Conservation (phyloP, 768 basidiomycete species). For the Leucogyrophana mollusca region DNA sequence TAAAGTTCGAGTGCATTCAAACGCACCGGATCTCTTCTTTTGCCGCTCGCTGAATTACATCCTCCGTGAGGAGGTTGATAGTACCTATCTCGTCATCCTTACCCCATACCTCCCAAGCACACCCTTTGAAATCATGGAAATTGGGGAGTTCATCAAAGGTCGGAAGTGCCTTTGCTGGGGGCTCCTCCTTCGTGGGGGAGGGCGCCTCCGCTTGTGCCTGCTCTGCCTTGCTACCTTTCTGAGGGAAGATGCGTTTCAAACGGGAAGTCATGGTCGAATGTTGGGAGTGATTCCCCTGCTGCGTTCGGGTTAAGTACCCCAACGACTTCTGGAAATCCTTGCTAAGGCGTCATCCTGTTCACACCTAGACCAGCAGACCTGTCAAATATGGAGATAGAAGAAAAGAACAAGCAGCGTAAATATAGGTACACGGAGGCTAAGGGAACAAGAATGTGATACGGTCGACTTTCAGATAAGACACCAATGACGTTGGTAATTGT, state of each 20-base stretch:
- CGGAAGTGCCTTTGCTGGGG: constrained; percentile 31
- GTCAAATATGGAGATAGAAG: constrained; percentile 11
- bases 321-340: background rate
- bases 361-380: constrained; percentile 11
- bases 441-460: constrained; percentile 6
- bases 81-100: constrained; percentile 65
- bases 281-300: background rate
- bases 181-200: background rate
- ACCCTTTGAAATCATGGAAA: constrained; percentile 47
- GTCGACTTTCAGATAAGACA: background rate
- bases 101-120: constrained; percentile 72
- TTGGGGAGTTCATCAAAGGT: constrained; percentile 48
- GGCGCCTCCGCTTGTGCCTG: background rate
- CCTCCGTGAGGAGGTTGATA: constrained; percentile 61
- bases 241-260: constrained; percentile 14
- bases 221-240: constrained; percentile 8
- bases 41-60: constrained; percentile 58
- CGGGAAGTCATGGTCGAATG: constrained; percentile 11
- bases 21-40: constrained; percentile 57
- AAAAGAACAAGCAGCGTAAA: constrained; percentile 8
- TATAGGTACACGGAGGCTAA: constrained; percentile 25
- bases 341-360: background rate
- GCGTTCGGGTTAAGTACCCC: background rate
- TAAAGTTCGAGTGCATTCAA: background rate
- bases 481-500: constrained; percentile 10